Conservation (phyloP, 2,329 filamentous ascomycete genomes). For the Aspergillus latus region DNA sequence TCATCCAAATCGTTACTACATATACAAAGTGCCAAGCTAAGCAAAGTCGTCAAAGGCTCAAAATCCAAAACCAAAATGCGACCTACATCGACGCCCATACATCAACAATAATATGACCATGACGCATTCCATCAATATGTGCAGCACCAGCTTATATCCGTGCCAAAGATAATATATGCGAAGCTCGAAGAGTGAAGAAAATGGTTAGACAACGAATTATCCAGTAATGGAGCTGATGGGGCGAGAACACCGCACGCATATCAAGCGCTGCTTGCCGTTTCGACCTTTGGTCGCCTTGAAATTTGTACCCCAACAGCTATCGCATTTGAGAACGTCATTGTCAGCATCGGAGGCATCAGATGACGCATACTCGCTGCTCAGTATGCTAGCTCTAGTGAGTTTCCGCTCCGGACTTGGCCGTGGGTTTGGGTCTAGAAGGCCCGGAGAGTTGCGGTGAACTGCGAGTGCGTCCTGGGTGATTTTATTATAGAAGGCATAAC, state of each 20-base stretch:
- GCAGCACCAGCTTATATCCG: neutral
- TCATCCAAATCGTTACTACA: constrained; percentile 6
- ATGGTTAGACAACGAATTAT: neutral
- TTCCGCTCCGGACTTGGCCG: constrained; percentile 28
- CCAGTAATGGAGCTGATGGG: constrained; percentile 18
- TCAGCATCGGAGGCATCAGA: constrained; percentile 44
- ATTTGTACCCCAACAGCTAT: constrained; percentile 59
- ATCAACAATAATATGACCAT: neutral
- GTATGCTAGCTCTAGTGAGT: constrained; percentile 52
- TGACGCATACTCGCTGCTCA: constrained; percentile 58
- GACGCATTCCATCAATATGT: neutral
- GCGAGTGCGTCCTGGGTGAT: constrained; percentile 42
- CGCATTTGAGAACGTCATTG: constrained; percentile 55
- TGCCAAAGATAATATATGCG: neutral
- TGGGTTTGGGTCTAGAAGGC: neutral
- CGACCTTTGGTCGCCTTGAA: constrained; percentile 62
- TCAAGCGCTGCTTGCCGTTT: constrained; percentile 55
- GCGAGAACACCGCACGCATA: constrained; percentile 58
- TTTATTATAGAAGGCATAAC: constrained; percentile 56
- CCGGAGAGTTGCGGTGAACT: constrained; percentile 19
- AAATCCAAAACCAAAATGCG: neutral
- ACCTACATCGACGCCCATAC: neutral
- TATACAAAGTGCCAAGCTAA: neutral
- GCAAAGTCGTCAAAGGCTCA: neutral
- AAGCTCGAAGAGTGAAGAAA: neutral